Evolutionary conservation across 1,284 basidiomycete genomes (phyloP), one percentile per base, ranked within the genome.

Genomic region (Pseudozyma sp.): DNA sequence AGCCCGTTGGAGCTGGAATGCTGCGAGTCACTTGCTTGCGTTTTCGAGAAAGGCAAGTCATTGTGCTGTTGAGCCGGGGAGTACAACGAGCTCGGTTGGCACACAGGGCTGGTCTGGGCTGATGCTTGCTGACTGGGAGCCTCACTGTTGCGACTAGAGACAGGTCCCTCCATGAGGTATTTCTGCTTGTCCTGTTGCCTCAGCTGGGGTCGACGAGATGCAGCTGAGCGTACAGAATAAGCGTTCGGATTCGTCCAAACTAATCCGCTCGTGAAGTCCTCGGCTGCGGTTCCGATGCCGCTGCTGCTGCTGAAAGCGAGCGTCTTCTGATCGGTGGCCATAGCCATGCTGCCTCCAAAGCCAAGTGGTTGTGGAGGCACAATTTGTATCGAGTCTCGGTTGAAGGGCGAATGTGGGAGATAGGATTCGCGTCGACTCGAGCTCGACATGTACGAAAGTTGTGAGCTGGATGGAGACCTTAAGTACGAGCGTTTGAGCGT

Each of bases 361-460:
- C 80, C 80, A 11, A 82, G 77, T 25, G 80, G 80, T 48, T 81
- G 79, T 1, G 80, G 80, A 2, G 80, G 77, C 25, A 77, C 52
- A 34, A 82, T 80, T 52, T 80, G 79, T 21, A 82, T 80, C 47
- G 63, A 59, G 19, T 82, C 78, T 7, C 80, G 45, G 47, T 82
- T 81, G 25, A 66, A 52, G 12, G 79, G 79, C 48, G 74, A 69
- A 39, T 82, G 80, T 12, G 80, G 80, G 10, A 82, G 56, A 18
- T 82, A 82, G 12, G 77, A 78, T 16, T 80, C 77, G 19, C 73
- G 59, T 38, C 61, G 68, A 44, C 55, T 57, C 13, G 52, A 59
- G 21, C 25, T 47, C 18, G 61, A 59, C 50, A 68, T 53, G 55
- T 60, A 57, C 7, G 67, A 73, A 9, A 71, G 55, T 13, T 73